Conservation (phyloP, 768 basidiomycete species). For the Xerocomus spinulosus region DNA sequence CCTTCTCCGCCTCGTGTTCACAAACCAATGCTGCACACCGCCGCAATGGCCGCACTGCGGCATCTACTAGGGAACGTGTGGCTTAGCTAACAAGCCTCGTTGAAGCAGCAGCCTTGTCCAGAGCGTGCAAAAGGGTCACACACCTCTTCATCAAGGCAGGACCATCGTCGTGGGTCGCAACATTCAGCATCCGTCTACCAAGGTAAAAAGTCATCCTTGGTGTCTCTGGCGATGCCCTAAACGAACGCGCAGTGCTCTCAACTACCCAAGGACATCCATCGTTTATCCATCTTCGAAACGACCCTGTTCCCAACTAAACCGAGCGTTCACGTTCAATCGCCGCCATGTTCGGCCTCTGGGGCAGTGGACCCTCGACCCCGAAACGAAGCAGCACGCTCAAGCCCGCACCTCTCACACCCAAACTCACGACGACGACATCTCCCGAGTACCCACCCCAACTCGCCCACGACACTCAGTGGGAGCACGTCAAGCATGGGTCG, state of each 20-base stretch:
- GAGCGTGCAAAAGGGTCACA: neutral
- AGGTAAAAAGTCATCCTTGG: neutral
- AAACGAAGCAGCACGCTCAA: constrained; percentile 18
- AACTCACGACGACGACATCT: constrained; percentile 16
- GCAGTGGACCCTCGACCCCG: constrained; percentile 10
- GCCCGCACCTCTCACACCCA: constrained; percentile 19
- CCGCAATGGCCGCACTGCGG: too few species aligned
- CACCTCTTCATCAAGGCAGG: neutral
- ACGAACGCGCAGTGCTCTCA: neutral
- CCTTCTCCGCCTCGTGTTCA: too few species aligned
- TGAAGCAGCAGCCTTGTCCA: neutral
- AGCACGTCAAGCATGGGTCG: constrained; percentile 15
- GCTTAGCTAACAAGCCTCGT: constrained; percentile 1
- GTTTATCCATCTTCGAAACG: neutral
- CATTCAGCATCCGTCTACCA: neutral
- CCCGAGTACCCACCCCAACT: constrained; percentile 8
- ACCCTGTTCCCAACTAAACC: too few species aligned
- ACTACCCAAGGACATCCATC: neutral
- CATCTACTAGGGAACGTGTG: too few species aligned
- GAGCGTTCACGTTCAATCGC: neutral
- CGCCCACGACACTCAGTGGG: constrained; percentile 19
- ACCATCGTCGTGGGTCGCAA: neutral
- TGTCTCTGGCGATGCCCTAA: neutral
- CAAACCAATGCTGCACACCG: too few species aligned
- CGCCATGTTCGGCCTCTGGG: constrained; percentile 9